A percentile compares a stretch with the other conserved stretches of the same genome.
Conservation (phyloP, 805 yeast genomes). For the Nakazawaea siamensis region DNA sequence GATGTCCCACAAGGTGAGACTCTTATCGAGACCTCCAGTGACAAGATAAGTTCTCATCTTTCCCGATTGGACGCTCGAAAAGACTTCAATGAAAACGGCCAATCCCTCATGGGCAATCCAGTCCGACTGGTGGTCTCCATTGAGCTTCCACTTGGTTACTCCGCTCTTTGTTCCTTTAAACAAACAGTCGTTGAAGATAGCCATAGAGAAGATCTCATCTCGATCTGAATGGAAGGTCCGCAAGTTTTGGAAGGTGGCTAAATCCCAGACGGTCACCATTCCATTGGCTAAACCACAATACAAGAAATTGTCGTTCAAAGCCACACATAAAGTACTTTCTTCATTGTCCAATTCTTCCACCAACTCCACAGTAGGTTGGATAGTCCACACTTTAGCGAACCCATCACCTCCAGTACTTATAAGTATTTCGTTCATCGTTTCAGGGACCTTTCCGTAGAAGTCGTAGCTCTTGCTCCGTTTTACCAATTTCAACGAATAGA, state of each 20-base stretch:
- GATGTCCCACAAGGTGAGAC: slow-evolving; percentile 68
- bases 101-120: slow-evolving; percentile 50
- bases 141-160: slow-evolving; percentile 43
- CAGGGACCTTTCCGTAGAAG: slow-evolving; percentile 16
- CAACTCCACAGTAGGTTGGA: slow-evolving; percentile 15
- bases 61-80: slow-evolving; percentile 23
- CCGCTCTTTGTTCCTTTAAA: slow-evolving; percentile 53
- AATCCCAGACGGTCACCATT: slow-evolving; percentile 75
- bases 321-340: slow-evolving; percentile 65
- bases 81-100: slow-evolving; percentile 49
- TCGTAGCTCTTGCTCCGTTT: slow-evolving; percentile 13
- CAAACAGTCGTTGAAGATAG: slow-evolving; percentile 46
- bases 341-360: slow-evolving; percentile 46
- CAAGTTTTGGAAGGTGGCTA: slow-evolving; percentile 67
- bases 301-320: slow-evolving; percentile 54
- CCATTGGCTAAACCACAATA: slow-evolving; percentile 82
- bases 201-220: slow-evolving; percentile 53
- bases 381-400: slow-evolving; percentile 68
- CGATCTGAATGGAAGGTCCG: slow-evolving; percentile 32
- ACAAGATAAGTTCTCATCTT: slow-evolving; percentile 42
- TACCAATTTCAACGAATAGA: slow-evolving; percentile 54
- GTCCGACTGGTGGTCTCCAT: slow-evolving; percentile 31
- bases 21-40: slow-evolving; percentile 65
- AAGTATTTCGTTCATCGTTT: slow-evolving; percentile 28
- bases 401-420: slow-evolving; percentile 92